Evolutionary conservation across 2,329 filamentous ascomycete species (phyloP).

Genomic region (Penicillium psychrosexuale): DNA sequence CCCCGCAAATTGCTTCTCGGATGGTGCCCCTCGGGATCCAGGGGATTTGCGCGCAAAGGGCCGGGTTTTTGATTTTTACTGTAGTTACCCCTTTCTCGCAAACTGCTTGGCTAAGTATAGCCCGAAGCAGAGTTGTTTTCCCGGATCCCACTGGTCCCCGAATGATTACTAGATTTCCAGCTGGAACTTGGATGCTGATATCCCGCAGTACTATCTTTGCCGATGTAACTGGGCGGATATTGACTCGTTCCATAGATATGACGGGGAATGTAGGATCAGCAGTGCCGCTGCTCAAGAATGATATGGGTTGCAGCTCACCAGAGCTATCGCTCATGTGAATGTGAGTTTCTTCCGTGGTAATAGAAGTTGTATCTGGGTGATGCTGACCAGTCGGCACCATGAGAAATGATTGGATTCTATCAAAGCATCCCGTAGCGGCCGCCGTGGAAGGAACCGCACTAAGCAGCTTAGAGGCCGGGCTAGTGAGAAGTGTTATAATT

Average conservation of each 20-base stretch:
- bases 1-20: neutral
- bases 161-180: neutral
- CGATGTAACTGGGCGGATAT: neutral
- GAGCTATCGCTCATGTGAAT: no score
- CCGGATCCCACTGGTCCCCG: neutral
- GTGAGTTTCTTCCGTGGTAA: neutral
- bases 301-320: neutral
- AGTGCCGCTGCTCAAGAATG: neutral
- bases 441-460: neutral
- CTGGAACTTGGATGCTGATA: neutral
- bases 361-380: fast-evolving
- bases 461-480: neutral
- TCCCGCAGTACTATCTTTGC: neutral
- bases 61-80: neutral
- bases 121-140: neutral
- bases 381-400: neutral
- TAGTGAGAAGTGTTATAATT: neutral
- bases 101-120: neutral
- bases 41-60: neutral
- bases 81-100: neutral
- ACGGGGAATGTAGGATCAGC: neutral
- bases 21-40: neutral
- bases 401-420: neutral
- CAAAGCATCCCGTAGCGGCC: neutral
- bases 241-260: neutral